Percentiles rank a stretch among this genome's conserved stretches.
These are phyloP conservation scores for Limnanthes douglasii DNA, from an alignment of 345 rosid genomes.

Conservation along the genomic window DNA sequence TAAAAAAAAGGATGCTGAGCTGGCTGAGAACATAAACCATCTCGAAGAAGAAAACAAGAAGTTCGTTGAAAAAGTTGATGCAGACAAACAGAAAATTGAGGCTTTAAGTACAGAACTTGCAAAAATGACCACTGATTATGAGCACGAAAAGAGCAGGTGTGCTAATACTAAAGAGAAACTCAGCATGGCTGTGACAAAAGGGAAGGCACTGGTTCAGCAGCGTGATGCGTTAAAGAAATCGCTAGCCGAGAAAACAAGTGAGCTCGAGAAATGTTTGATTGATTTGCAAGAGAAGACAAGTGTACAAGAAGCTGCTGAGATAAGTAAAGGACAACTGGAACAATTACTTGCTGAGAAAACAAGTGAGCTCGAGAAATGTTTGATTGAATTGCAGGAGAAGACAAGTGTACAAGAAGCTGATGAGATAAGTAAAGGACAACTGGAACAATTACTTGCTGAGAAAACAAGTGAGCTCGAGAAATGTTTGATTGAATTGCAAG, in stretches of 20 bases:
- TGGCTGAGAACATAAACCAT: constrained; percentile 26
- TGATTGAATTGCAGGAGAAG: constrained; percentile 26
- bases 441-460: constrained; percentile 19
- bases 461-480: constrained; percentile 16
- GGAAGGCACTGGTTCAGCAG: constrained; percentile 89
- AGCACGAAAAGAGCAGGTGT: constrained; percentile 64
- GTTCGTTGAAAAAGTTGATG: constrained; percentile 42
- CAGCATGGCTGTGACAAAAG: constrained; percentile 89
- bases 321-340: constrained; percentile 19
- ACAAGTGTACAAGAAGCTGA: constrained; percentile 8
- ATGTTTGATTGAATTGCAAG: constrained; percentile 15
- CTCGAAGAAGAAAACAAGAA: constrained; percentile 42
- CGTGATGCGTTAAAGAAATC: constrained; percentile 73
- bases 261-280: constrained; percentile 52
- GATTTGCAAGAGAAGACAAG: constrained; percentile 47
- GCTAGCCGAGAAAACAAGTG: constrained; percentile 48
- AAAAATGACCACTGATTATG: constrained; percentile 42
- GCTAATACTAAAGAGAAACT: constrained; percentile 85
- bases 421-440: constrained; percentile 8
- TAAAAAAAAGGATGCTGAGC: constrained; percentile 36
- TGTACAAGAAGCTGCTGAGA: constrained; percentile 45
- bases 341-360: constrained; percentile 15
- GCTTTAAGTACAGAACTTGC: constrained; percentile 31
- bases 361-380: constrained; percentile 35
- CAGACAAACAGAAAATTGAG: constrained; percentile 29